phyloP scores from a whole-genome alignment of 768 basidiomycete genomes.

The Suillus subalutaceus region DNA sequence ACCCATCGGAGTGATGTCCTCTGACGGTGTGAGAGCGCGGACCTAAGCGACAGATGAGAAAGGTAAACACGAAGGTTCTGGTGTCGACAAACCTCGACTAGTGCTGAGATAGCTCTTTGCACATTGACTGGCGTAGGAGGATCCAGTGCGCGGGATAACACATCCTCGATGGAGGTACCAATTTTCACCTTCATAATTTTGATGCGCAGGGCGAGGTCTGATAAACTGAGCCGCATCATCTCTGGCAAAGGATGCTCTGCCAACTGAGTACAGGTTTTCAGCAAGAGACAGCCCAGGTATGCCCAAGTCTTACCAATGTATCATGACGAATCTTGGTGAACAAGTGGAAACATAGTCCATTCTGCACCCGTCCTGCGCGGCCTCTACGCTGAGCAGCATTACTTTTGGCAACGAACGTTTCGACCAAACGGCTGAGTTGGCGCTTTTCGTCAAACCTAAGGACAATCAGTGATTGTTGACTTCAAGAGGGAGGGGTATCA shows the following conservation, averaged over 20 bases:
- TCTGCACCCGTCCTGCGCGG: conserved; percentile 88
- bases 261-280: conserved; percentile 52
- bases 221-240: conserved; percentile 91
- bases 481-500: conserved; percentile 12
- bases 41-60: conserved; percentile 49
- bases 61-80: not conserved
- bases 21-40: conserved; percentile 77
- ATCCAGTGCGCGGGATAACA: conserved; percentile 84
- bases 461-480: conserved; percentile 9
- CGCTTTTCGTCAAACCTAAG: conserved; percentile 93
- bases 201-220: conserved; percentile 87
- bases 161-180: conserved; percentile 86
- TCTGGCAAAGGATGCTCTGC: conserved; percentile 91
- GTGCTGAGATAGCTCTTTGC: conserved; percentile 83
- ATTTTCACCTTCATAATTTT: conserved; percentile 93
- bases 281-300: not conserved
- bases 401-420: conserved; percentile 89
- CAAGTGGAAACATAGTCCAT: conserved; percentile 91
- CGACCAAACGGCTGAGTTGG: conserved; percentile 88
- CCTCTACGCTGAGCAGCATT: conserved; percentile 91
- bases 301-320: conserved; percentile 51
- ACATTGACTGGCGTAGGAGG: conserved; percentile 87
- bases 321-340: conserved; percentile 91
- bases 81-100: conserved; percentile 72
- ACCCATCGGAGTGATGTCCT: conserved; percentile 96